Base-by-base conservation (phyloP, 2,329 filamentous ascomycete species). In the Aspergillus sp. region DNA sequence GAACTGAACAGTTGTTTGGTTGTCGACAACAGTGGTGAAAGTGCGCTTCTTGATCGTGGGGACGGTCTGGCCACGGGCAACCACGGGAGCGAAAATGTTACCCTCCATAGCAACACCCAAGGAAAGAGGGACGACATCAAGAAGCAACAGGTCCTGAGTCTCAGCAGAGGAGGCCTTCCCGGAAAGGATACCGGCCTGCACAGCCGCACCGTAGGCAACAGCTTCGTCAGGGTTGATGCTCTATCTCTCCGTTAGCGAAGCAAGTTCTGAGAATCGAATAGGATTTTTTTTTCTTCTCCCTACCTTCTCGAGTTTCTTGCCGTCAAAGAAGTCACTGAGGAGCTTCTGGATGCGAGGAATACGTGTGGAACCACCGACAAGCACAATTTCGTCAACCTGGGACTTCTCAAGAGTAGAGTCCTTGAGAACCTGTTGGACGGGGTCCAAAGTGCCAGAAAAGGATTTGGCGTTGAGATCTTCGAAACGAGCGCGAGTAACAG, bases 221-320 rank as follows among this genome's bases (percentile, higher is more conserved):
- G 93, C 93, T 81, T 98, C 93, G 69, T 98, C 93, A 64, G 93
- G 93, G 83, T 98, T 98, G 79, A 97, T 97, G 80, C 87, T 93
- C 69, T 68, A 50, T 42, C 48, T 29, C 39, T 28, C 40, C 29
- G 28, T 32, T 30, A 28, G 12, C 8, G 3, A 8, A 4, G 12
- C 36, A 39, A 12, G 19, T 19, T 19, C 19, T 19, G 19, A 19
- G 19, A 19, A 19, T 19, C 19, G 19, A 19, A 19, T 19, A 19
- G 19, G 19, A 19, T 19, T 19, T 19, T 19, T 19, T 19, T 19
- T 19, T 19, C 2, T 19, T 19, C 19, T 19, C 48, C 55, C 57
- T 50, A 70, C 68, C 81, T 96, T 97, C 83, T 97, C 91, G 59
- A 96, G 88, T 86, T 98, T 96, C 88, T 98, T 98, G 75, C 90